Percentiles rank a stretch among this genome's conserved stretches.
These are phyloP conservation scores for Hyaloscypha hepaticicola DNA, from an alignment of 495 filamentous ascomycete species.

Conservation along the genomic window DNA sequence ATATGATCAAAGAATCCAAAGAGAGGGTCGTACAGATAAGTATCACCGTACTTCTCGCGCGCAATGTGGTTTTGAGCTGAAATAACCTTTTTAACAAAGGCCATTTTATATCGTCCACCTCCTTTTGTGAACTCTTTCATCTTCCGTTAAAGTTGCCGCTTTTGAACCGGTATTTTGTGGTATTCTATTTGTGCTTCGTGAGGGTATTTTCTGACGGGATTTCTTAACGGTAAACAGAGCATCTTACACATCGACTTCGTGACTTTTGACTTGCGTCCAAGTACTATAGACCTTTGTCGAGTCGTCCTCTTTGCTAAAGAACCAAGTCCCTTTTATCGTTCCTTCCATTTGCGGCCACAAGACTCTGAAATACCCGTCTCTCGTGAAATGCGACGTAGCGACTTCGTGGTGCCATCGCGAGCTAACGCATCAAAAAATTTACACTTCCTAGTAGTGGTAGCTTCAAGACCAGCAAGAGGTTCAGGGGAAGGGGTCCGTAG, in stretches of 20 bases:
- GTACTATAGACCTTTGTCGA: no score
- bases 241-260: not conserved
- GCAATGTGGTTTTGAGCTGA: not conserved
- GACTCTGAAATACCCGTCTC: no score
- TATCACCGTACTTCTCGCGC: not conserved
- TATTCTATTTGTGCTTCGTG: conserved; percentile 4
- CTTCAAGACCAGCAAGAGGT: no score
- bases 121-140: not conserved
- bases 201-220: conserved; percentile 9
- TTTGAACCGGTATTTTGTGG: not conserved
- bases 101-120: not conserved
- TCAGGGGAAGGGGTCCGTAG: no score
- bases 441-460: no score
- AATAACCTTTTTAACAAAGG: conserved; percentile 15
- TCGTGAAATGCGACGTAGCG: no score
- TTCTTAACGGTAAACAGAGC: conserved; percentile 2
- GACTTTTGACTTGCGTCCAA: not conserved
- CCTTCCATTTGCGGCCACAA: no score
- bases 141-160: not conserved
- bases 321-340: no score
- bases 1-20: conserved; percentile 3
- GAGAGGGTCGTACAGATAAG: not conserved
- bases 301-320: no score
- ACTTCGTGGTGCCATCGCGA: no score
- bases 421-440: no score